Conservation (phyloP, 768 basidiomycete species). For the Cubamyces sp. region DNA sequence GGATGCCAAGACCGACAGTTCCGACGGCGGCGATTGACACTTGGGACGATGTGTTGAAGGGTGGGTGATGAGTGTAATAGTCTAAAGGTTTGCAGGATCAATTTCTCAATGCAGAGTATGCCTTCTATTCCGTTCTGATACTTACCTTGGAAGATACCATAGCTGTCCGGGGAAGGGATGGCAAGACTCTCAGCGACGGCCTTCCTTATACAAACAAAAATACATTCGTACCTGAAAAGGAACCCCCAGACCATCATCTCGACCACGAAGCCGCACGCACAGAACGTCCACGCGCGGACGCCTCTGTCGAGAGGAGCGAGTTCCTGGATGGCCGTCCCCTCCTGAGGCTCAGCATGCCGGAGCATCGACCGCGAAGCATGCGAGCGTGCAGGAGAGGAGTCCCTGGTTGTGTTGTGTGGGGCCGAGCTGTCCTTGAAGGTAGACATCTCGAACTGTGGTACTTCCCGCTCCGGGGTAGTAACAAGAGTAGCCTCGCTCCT, state of each 20-base stretch:
- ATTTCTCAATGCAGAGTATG: neutral
- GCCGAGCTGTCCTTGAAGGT: neutral
- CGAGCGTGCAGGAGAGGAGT: conserved; percentile 7
- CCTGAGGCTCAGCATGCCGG: conserved; percentile 13
- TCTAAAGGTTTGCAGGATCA: neutral
- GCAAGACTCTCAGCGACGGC: neutral
- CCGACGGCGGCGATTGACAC: conserved; percentile 28
- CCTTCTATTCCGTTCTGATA: neutral
- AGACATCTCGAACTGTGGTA: conserved; percentile 1
- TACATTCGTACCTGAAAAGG: conserved; percentile 21
- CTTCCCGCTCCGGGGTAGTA: neutral
- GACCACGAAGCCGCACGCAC: conserved; percentile 27
- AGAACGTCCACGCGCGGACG: conserved; percentile 30
- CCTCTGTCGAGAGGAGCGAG: conserved; percentile 28
- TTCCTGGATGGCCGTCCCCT: conserved; percentile 25
- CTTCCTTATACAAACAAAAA: neutral
- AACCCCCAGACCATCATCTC: conserved; percentile 32
- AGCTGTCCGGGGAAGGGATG: conserved; percentile 16
- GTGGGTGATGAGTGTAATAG: conserved; percentile 30
- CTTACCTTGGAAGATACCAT: conserved; percentile 31
- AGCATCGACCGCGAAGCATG: conserved; percentile 12
- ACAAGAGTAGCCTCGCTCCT: neutral
- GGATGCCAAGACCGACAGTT: conserved; percentile 26
- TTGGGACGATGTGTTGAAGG: conserved; percentile 25
- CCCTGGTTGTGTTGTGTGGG: neutral